Evolutionary conservation across 306 rosid genomes (phyloP).

Genomic region (Psophocarpus tetragonolobus): DNA sequence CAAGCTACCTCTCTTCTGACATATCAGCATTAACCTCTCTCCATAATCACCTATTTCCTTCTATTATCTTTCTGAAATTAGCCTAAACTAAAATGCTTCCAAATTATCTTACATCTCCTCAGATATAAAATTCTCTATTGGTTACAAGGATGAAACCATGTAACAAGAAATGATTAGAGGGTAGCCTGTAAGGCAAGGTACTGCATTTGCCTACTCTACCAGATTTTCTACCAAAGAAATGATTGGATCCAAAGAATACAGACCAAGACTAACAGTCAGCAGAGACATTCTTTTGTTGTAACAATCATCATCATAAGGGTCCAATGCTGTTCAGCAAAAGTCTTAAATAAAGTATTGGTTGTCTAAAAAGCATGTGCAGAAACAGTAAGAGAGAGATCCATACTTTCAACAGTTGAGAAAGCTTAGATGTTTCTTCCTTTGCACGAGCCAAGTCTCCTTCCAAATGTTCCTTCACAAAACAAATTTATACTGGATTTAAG

Average conservation of each 20-base stretch:
- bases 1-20: background rate
- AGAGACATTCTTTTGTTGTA: conserved; percentile 5
- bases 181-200: background rate
- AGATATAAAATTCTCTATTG: background rate
- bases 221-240: background rate
- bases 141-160: background rate
- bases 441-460: conserved; percentile 77
- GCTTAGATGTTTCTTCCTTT: conserved; percentile 71
- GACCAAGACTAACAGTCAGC: background rate
- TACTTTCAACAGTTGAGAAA: conserved; percentile 71
- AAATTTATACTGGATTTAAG: conserved; percentile 29
- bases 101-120: background rate
- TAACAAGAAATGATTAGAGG: background rate
- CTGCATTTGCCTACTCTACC: background rate
- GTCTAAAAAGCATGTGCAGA: background rate
- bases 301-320: conserved; percentile 15
- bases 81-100: background rate
- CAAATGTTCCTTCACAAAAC: conserved; percentile 69
- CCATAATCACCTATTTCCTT: background rate
- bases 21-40: background rate
- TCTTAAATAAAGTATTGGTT: background rate
- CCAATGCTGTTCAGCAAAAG: background rate
- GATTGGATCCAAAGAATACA: background rate
- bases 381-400: conserved; percentile 24
- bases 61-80: background rate